Evolutionary conservation across 208 protist species (phyloP), one percentile per base, ranked within the genome.

Genomic region (Acanthamoeba lenticulata): DNA sequence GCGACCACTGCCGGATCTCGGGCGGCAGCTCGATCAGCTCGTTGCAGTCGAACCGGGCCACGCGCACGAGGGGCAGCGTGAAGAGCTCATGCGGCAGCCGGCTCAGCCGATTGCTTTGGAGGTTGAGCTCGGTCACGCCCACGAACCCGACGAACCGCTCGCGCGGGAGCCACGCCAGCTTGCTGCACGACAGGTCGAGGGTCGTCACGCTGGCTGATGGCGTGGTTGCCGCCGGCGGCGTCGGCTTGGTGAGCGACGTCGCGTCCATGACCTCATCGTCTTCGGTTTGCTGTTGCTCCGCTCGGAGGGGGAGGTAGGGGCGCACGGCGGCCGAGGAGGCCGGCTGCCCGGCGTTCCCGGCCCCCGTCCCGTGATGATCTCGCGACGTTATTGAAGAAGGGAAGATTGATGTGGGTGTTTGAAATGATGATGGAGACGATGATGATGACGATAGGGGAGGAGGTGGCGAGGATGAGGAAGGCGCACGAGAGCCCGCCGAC

Each of bases 71-170:
- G 19, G 40, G 77, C 21, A 88, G 77, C 7, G 65, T 29, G 38
- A 88, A 88, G 9, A 88, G 79, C 15, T 89, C 79, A 21, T 55
- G 44, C 4, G 79, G 79, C n/a, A 89, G 79, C 4, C 79, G 44
- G 79, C 79, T 89, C 32, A 89, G 27, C 13, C 79, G 79, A 42
- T 89, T 89, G 79, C 57, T 89, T 36, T 89, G 29, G 47, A 89
- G 79, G 0, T 60, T 24, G 32, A 89, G 9, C 44, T 89, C 79
- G 0, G 79, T 89, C 47, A 89, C 52, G n/a, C 32, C 52, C 36
- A 42, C 34, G 44, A 55, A 89, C 2, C 79, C 79, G 7, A 55
- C 47, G 34, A 88, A 88, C 77, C 21, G 45, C 77, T 88, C 77
- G 27, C 77, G 40, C 6, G 77, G 77, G 29, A 88, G 29, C 77